phyloP scores from a whole-genome alignment of 1,284 basidiomycete genomes.

The Vanrija pseudolonga region DNA sequence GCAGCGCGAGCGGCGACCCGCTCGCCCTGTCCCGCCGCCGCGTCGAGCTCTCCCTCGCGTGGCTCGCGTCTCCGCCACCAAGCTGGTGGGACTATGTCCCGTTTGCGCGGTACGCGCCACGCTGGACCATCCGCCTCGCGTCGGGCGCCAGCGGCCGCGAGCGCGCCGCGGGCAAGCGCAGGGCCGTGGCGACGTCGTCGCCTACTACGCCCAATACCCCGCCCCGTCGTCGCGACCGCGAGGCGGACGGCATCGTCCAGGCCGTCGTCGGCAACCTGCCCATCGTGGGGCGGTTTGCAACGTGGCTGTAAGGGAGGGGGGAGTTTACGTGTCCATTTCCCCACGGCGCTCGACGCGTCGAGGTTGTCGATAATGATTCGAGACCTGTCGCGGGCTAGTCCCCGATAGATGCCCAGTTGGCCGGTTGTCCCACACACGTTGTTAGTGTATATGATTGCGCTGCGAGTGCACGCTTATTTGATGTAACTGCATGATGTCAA shows the following conservation, averaged over 20 bases:
- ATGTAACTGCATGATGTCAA: too few relatives aligned
- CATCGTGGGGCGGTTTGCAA: slow-evolving; percentile 9
- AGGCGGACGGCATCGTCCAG: slow-evolving; percentile 5
- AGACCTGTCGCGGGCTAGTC: too few relatives aligned
- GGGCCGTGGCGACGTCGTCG: not conserved
- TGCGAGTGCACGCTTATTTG: too few relatives aligned
- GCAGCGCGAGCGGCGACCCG: not conserved
- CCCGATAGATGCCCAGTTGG: too few relatives aligned
- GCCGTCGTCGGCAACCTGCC: slow-evolving; percentile 12
- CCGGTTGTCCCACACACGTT: too few relatives aligned
- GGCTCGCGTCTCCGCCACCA: slow-evolving; percentile 6
- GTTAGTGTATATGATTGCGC: too few relatives aligned
- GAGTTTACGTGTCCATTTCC: too few relatives aligned
- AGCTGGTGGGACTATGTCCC: slow-evolving; percentile 11
- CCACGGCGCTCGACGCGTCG: too few relatives aligned
- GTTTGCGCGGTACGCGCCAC: slow-evolving; percentile 7
- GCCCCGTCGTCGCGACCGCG: not conserved
- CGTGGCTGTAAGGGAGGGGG: slow-evolving; percentile 6
- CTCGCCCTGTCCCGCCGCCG: slow-evolving; percentile 15
- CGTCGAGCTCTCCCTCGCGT: slow-evolving; percentile 23
- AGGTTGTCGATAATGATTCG: too few relatives aligned
- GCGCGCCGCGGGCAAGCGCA: not conserved
- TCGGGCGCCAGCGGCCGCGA: not conserved
- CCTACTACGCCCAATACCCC: not conserved
- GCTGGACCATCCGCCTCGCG: slow-evolving; percentile 6